A percentile compares a stretch with the other conserved stretches of the same genome.
Conservation (phyloP, 116 monocot species). For the Papilionanthe hybrid region DNA sequence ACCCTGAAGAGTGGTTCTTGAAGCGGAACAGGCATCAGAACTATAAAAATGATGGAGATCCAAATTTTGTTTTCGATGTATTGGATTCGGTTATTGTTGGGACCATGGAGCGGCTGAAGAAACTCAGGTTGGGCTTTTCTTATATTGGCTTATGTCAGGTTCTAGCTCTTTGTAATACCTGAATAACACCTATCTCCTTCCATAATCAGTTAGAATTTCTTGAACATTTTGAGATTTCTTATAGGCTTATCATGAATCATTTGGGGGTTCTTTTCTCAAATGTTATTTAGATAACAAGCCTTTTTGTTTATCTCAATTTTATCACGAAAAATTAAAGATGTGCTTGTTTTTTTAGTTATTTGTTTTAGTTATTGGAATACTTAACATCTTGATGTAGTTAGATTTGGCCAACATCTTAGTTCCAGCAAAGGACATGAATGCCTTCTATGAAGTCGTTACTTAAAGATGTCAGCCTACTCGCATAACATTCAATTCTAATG, state of each 20-base stretch:
- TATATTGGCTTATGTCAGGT: background rate
- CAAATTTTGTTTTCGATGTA: constrained; percentile 43
- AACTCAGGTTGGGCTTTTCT: constrained; percentile 30
- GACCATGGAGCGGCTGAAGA: constrained; percentile 56
- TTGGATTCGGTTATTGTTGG: constrained; percentile 47
- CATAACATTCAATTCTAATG: no score
- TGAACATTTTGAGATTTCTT: background rate
- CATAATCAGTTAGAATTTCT: background rate
- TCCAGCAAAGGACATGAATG: background rate
- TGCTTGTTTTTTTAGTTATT: background rate
- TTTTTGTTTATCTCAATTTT: background rate
- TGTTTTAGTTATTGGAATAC: background rate
- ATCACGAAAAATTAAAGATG: background rate
- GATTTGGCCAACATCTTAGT: background rate
- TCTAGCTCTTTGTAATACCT: background rate
- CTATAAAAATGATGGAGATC: constrained; percentile 21
- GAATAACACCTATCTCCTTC: background rate
- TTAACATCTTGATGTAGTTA: background rate
- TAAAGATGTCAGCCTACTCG: background rate
- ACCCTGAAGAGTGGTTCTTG: constrained; percentile 15
- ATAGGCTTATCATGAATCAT: no score
- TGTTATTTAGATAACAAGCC: no score
- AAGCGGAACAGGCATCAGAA: constrained; percentile 14
- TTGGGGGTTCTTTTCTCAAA: no score
- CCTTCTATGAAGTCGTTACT: background rate